Evolutionary conservation across 257 asterid species (phyloP).

Genomic region (Solanum chilense): DNA sequence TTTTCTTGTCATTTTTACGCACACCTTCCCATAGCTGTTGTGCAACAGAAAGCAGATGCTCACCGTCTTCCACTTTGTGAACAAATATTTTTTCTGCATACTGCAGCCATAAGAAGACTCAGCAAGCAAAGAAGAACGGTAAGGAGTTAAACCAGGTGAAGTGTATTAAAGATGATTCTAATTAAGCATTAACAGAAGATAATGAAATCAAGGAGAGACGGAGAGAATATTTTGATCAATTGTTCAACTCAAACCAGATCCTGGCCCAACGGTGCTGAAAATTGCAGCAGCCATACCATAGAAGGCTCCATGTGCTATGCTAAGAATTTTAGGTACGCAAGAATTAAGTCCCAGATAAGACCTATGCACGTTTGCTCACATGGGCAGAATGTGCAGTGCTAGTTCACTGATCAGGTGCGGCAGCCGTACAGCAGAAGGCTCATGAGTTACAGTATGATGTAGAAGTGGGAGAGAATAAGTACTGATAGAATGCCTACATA

Average conservation of each 20-base stretch:
- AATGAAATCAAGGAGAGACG: not conserved
- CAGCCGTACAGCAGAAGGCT: not conserved
- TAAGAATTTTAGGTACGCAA: no score
- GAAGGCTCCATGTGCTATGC: no score
- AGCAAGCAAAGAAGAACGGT: not conserved
- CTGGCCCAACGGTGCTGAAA: no score
- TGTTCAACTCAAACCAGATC: not conserved
- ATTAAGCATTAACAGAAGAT: not conserved
- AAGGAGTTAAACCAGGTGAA: not conserved
- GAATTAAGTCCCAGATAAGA: not conserved
- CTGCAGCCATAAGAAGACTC: conserved; percentile 25
- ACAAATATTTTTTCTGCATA: conserved; percentile 66
- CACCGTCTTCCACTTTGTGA: conserved; percentile 37
- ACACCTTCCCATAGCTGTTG: conserved; percentile 77
- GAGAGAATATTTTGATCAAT: not conserved
- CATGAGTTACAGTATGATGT: not conserved
- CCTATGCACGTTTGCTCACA: not conserved
- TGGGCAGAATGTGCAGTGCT: not conserved
- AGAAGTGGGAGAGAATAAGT: not conserved
- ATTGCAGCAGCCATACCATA: no score
- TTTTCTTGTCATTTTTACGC: conserved; percentile 58
- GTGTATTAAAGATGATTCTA: not conserved
- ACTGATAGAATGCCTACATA: not conserved
- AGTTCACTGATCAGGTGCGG: not conserved
- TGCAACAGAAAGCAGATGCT: conserved; percentile 45